Evolutionary conservation across 2,329 filamentous ascomycete genomes (phyloP).

Genomic region (Epichloe sp.): DNA sequence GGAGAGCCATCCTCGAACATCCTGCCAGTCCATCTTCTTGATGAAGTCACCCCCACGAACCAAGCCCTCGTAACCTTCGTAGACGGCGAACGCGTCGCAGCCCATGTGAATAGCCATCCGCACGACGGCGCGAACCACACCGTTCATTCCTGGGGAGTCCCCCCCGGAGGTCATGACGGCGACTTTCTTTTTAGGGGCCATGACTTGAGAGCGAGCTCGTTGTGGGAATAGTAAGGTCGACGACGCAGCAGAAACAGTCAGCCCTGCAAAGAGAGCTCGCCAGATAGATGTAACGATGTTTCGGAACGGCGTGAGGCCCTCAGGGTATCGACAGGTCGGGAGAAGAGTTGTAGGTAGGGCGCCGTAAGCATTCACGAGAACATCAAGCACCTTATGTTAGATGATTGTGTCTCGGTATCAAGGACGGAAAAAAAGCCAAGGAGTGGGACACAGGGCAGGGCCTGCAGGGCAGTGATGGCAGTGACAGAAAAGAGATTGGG

Average conservation of each 20-base stretch:
- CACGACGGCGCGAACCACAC: constrained; percentile 76
- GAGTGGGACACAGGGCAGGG: neutral
- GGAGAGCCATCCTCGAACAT: constrained; percentile 86
- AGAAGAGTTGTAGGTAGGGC: constrained; percentile 15
- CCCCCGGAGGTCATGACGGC: constrained; percentile 86
- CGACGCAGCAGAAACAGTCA: constrained; percentile 3
- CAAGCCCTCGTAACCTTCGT: constrained; percentile 92
- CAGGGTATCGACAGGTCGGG: constrained; percentile 18
- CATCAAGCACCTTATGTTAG: neutral
- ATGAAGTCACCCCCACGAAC: constrained; percentile 85
- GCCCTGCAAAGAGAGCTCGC: constrained; percentile 11
- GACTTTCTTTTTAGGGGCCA: constrained; percentile 52
- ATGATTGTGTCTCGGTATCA: too few species aligned
- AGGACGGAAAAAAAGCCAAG: neutral
- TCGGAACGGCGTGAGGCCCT: constrained; percentile 12
- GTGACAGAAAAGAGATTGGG: neutral
- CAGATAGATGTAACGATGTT: constrained; percentile 16
- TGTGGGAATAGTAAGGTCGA: constrained; percentile 8
- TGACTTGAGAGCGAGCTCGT: constrained; percentile 14
- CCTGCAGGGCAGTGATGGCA: neutral
- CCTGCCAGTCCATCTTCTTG: constrained; percentile 76
- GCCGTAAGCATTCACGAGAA: constrained; percentile 14
- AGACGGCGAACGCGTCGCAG: constrained; percentile 69
- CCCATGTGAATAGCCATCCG: constrained; percentile 79
- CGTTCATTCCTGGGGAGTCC: constrained; percentile 92